Conservation (phyloP, 208 protist genomes). For the Trypanosoma grayi region DNA sequence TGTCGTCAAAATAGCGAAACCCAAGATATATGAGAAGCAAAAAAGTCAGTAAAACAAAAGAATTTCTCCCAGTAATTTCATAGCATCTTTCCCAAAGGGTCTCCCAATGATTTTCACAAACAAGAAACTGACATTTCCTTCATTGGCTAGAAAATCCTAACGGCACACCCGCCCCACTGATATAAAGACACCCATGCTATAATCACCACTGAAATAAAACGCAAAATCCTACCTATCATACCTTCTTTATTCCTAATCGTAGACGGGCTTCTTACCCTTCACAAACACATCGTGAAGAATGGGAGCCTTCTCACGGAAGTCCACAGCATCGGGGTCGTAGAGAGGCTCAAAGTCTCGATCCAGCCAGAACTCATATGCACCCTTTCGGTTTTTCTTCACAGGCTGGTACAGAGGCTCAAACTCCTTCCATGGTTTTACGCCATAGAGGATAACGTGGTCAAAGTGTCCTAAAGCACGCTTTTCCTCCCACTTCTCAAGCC, state of each 20-base stretch:
- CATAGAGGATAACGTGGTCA: constrained; percentile 85
- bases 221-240: background rate
- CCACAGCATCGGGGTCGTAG: constrained; percentile 67
- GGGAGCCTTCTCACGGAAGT: constrained; percentile 84
- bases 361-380: constrained; percentile 89
- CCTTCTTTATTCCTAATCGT: constrained; percentile 21
- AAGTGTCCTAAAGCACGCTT: constrained; percentile 88
- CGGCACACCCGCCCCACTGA: constrained; percentile 2
- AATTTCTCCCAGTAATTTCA: too few relatives aligned
- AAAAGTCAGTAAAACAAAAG: too few relatives aligned
- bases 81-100: too few relatives aligned
- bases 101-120: too few relatives aligned
- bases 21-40: too few relatives aligned
- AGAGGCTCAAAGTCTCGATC: constrained; percentile 84
- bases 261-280: constrained; percentile 86
- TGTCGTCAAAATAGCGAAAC: too few relatives aligned
- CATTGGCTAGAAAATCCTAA: background rate
- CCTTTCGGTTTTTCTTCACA: constrained; percentile 87
- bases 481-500: constrained; percentile 89
- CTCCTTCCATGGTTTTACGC: constrained; percentile 86
- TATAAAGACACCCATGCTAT: background rate
- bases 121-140: too few relatives aligned
- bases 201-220: constrained; percentile 2
- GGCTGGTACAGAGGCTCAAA: constrained; percentile 90
- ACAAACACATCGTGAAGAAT: constrained; percentile 90